phyloP scores from a whole-genome alignment of 495 filamentous ascomycete species.

The Cercophora scortea region DNA sequence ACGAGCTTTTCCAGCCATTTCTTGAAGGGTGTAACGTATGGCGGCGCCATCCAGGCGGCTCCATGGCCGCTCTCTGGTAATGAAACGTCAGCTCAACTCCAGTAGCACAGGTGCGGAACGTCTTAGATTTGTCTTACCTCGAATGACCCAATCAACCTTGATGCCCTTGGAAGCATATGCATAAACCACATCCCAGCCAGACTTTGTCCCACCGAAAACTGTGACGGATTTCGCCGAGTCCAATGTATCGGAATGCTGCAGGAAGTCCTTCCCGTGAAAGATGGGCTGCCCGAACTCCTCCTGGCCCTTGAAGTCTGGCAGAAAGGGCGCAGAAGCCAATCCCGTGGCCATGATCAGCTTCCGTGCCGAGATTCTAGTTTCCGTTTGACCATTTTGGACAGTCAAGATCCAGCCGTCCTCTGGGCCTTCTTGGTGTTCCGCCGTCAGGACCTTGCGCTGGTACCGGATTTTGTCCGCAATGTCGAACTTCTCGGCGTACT shows the following conservation, averaged over 20 bases:
- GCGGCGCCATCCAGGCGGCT: constrained; percentile 61
- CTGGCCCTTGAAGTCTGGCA: constrained; percentile 29
- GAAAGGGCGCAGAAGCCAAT: constrained; percentile 29
- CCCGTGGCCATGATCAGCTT: constrained; percentile 32
- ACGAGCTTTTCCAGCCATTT: constrained; percentile 52
- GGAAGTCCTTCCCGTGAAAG: constrained; percentile 56
- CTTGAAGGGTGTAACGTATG: constrained; percentile 38
- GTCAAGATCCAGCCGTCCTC: constrained; percentile 35
- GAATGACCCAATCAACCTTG: constrained; percentile 71
- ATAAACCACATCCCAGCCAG: constrained; percentile 70
- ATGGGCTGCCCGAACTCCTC: constrained; percentile 42
- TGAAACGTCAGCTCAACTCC: no score
- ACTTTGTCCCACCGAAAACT: constrained; percentile 68
- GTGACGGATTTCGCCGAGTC: constrained; percentile 37
- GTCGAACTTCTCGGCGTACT: constrained; percentile 52
- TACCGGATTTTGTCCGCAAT: constrained; percentile 49
- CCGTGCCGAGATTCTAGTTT: constrained; percentile 15
- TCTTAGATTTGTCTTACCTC: constrained; percentile 29
- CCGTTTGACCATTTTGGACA: constrained; percentile 10
- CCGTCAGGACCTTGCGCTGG: constrained; percentile 41
- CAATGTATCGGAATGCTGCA: constrained; percentile 20
- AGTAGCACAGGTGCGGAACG: no score
- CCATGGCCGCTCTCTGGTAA: constrained; percentile 59
- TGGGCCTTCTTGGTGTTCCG: constrained; percentile 32
- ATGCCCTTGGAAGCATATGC: constrained; percentile 55